These are phyloP conservation scores for Aspergillus sp. DNA, from an alignment of 2,329 filamentous ascomycete genomes.

Conservation along the genomic window DNA sequence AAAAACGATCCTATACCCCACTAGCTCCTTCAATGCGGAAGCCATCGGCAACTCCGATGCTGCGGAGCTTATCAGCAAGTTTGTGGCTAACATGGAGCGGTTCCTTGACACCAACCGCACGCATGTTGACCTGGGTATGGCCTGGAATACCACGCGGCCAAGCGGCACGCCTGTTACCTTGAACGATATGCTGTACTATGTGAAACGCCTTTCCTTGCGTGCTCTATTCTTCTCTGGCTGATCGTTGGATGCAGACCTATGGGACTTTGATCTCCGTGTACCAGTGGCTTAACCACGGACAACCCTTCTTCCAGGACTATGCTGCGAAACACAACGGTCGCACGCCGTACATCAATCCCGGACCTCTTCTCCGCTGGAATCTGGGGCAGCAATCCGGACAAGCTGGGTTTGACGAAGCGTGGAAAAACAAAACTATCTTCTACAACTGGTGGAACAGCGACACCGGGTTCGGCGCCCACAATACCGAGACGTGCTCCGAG, in stretches of 20 bases:
- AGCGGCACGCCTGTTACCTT: constrained; percentile 4
- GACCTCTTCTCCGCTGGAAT: constrained; percentile 22
- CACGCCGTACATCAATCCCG: constrained; percentile 29
- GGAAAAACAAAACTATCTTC: constrained; percentile 32
- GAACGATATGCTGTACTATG: constrained; percentile 5
- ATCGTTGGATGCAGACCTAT: constrained; percentile 11
- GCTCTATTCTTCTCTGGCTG: too few species aligned
- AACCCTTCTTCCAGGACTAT: constrained; percentile 27
- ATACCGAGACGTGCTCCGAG: constrained; percentile 28
- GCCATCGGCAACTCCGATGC: constrained; percentile 7
- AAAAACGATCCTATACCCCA: background rate
- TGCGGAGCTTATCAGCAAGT: constrained; percentile 19
- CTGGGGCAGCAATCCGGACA: constrained; percentile 18
- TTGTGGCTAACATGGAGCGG: constrained; percentile 21
- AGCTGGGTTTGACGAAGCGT: constrained; percentile 20
- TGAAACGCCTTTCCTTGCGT: too few species aligned
- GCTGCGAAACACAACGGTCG: constrained; percentile 19
- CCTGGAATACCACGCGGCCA: constrained; percentile 21
- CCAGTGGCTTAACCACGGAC: constrained; percentile 15
- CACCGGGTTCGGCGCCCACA: constrained; percentile 20
- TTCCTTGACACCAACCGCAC: constrained; percentile 25
- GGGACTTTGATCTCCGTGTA: constrained; percentile 16
- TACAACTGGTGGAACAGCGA: constrained; percentile 30
- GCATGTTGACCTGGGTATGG: constrained; percentile 22
- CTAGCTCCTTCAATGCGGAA: constrained; percentile 18